Evolutionary conservation across 176 grass and related monocot genomes (phyloP).

Genomic region (Elymus sibiricus): DNA sequence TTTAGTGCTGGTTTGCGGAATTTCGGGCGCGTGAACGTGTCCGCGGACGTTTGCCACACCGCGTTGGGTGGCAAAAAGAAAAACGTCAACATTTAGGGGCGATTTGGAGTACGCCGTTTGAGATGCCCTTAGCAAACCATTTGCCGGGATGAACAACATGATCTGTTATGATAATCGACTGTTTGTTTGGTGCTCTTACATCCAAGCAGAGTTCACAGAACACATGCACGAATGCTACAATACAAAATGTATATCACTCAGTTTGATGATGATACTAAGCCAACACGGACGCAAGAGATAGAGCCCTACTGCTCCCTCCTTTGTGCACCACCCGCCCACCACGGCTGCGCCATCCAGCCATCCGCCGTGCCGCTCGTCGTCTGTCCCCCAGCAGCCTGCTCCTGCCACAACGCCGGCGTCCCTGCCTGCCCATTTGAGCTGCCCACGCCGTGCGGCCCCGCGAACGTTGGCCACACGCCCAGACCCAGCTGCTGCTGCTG

Average conservation of each 20-base stretch:
- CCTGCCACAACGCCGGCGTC: not conserved
- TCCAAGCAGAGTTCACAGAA: not conserved
- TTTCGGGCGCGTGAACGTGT: too few species aligned
- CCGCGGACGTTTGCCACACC: too few species aligned
- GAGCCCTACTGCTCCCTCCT: conserved; percentile 20
- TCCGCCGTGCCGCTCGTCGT: not conserved
- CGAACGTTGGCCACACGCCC: not conserved
- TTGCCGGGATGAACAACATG: not conserved
- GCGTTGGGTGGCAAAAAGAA: too few species aligned
- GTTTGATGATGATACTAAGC: not conserved
- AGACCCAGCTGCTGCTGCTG: not conserved
- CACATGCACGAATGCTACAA: not conserved
- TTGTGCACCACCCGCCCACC: conserved; percentile 1
- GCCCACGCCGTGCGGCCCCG: not conserved
- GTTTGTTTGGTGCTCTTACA: not conserved
- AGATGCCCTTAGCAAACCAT: too few species aligned
- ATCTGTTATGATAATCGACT: not conserved
- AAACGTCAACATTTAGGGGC: too few species aligned
- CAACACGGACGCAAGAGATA: not conserved
- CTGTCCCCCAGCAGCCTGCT: conserved; percentile 3
- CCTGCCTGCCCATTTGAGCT: conserved; percentile 29
- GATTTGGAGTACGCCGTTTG: too few species aligned
- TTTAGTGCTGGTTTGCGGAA: too few species aligned
- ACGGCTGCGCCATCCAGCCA: conserved; percentile 16
- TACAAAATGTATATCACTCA: not conserved